These are phyloP conservation scores for Fremontodendron californicum DNA, from an alignment of 345 rosid genomes.

Conservation along the genomic window DNA sequence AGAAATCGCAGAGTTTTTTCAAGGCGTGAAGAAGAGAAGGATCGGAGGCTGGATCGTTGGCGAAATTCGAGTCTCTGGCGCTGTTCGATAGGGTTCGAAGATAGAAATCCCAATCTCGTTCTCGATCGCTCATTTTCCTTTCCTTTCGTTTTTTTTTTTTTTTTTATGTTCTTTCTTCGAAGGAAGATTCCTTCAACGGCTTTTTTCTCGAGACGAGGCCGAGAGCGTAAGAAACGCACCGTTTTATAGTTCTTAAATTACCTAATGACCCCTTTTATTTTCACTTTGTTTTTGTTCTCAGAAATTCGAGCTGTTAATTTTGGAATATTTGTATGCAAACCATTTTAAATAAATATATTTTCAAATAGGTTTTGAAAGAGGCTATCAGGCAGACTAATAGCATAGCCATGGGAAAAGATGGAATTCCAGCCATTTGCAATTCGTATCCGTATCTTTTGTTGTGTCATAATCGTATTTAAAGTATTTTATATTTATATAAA, in stretches of 20 bases:
- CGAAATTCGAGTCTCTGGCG: conserved; percentile 63
- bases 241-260: background rate
- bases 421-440: no score
- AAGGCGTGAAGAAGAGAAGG: conserved; percentile 75
- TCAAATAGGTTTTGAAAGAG: no score
- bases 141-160: background rate
- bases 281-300: background rate
- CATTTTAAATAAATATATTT: no score
- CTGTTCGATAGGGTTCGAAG: conserved; percentile 61
- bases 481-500: no score
- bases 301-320: no score
- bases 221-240: background rate
- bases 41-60: conserved; percentile 78
- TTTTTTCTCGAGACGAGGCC: background rate
- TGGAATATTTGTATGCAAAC: no score
- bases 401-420: no score
- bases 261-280: background rate
- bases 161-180: background rate
- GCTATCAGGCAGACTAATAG: no score
- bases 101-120: conserved; percentile 65
- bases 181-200: background rate
- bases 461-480: no score
- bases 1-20: conserved; percentile 63
- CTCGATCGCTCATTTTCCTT: conserved; percentile 2
- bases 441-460: no score